Evolutionary conservation across 371 early-diverging fungal species (phyloP), one percentile per base, ranked within the genome.

Genomic region (Saksenaea vasiformis): DNA sequence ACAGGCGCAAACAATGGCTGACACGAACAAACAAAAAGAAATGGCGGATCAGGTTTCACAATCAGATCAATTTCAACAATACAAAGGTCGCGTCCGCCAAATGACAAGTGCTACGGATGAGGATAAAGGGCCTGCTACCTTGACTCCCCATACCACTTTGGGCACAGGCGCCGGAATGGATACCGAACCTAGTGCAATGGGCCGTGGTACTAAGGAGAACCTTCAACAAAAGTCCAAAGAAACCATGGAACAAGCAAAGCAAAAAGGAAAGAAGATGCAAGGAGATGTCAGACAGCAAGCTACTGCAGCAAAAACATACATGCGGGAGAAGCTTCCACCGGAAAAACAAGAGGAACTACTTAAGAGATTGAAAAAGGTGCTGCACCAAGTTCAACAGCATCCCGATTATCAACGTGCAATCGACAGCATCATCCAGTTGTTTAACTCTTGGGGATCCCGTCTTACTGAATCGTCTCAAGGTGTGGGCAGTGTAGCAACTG

Each of bases 351-450:
- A 72, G n/a, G 80, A 64, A 13, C 62, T 83, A 14, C 59, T 83
- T 9, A 66, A 69, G 37, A 80, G 83, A 27, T 77, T 86, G 47
- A 76, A 79, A 56, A 15, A 34, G 0, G 69, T 78, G 11, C n/a
- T 85, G n/a, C 65, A 61, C 11, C 71, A 85, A 61, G 73, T 86
- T 26, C 85, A 87, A 41, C 60, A 69, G 10, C 64, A 86, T 10
- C 72, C 82, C 0, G 80, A 85, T 31, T 87, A 85, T 37, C 86
- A 85, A 58, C 47, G 71, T 5, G 76, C 87, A 5, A 72, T 86
- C 19, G 69, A 73, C 15, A 77, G 80, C 1, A 60, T 87, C 31
- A 64, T 83, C 26, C 28, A 51, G 5, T 60, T 84, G 27, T 41
- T 75, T 24, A 63, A 74, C 28, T 71, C 62, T 1, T 83, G 85